phyloP scores from a whole-genome alignment of 306 rosid species.

The Acacia confusa region DNA sequence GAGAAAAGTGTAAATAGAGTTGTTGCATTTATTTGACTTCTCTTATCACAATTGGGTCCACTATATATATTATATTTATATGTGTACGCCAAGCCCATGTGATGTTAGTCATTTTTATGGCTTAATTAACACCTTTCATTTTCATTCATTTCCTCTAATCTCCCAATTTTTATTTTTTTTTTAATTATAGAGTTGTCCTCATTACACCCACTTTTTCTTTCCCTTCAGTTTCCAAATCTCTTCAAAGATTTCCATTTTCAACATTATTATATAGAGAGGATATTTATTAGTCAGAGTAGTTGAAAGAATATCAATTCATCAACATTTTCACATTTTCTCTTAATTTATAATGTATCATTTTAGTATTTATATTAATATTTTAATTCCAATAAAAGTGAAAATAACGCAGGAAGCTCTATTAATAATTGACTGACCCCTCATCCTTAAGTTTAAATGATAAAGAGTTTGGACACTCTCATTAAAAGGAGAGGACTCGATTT shows the following conservation, averaged over 20 bases:
- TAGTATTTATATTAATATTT: no score
- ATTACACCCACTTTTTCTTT: neutral
- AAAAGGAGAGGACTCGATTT: no score
- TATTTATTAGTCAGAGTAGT: neutral
- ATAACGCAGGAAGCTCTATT: neutral
- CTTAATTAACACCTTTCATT: neutral
- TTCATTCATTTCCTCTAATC: neutral
- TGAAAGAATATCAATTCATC: neutral
- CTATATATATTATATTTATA: neutral
- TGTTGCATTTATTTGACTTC: slow-evolving; percentile 33
- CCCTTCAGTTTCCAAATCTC: neutral
- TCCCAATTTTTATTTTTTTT: neutral
- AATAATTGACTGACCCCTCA: no score
- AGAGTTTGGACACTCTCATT: no score
- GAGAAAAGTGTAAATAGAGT: slow-evolving; percentile 29
- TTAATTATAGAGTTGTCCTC: neutral
- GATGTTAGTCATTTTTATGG: neutral
- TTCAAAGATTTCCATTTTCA: neutral
- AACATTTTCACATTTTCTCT: no score
- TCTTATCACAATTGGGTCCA: neutral
- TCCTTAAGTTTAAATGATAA: no score
- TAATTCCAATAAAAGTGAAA: neutral
- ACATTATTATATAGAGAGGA: neutral
- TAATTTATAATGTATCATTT: no score
- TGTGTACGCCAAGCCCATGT: neutral